These are phyloP conservation scores for Monosporascus sp. DNA, from an alignment of 2,329 filamentous ascomycete genomes.

Conservation along the genomic window DNA sequence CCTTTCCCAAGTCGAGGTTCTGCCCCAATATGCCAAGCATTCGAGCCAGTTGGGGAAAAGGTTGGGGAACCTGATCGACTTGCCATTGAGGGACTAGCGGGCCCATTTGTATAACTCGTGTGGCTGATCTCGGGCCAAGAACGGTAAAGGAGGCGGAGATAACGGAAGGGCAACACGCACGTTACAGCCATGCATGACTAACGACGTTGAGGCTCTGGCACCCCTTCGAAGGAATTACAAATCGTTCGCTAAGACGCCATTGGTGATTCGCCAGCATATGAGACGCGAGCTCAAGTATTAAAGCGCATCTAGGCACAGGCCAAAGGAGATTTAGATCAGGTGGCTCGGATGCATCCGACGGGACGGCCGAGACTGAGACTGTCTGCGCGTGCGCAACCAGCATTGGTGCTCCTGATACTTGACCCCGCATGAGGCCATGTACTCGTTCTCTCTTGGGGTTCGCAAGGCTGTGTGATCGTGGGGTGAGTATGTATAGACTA, in stretches of 20 bases:
- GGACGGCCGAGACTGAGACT: too few species aligned
- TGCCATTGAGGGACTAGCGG: not conserved
- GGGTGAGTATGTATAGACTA: too few species aligned
- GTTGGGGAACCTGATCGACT: not conserved
- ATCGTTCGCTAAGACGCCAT: not conserved
- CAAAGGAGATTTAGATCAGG: too few species aligned
- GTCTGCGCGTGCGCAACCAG: too few species aligned
- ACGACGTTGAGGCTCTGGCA: not conserved
- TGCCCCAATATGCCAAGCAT: not conserved
- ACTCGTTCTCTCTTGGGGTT: too few species aligned
- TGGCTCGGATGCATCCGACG: too few species aligned
- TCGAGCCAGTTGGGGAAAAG: not conserved
- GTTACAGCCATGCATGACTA: not conserved
- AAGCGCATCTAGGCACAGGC: too few species aligned
- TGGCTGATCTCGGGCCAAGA: not conserved
- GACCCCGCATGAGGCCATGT: too few species aligned
- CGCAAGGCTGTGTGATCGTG: too few species aligned
- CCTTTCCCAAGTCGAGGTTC: not conserved
- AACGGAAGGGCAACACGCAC: not conserved
- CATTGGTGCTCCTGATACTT: too few species aligned
- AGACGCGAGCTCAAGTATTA: not conserved
- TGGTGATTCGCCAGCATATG: not conserved
- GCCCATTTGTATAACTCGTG: not conserved
- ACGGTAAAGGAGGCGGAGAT: not conserved
- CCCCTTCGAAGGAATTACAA: not conserved